Evolutionary conservation across 768 basidiomycete species (phyloP).

Genomic region (Rhodotorula taiwanensis): DNA sequence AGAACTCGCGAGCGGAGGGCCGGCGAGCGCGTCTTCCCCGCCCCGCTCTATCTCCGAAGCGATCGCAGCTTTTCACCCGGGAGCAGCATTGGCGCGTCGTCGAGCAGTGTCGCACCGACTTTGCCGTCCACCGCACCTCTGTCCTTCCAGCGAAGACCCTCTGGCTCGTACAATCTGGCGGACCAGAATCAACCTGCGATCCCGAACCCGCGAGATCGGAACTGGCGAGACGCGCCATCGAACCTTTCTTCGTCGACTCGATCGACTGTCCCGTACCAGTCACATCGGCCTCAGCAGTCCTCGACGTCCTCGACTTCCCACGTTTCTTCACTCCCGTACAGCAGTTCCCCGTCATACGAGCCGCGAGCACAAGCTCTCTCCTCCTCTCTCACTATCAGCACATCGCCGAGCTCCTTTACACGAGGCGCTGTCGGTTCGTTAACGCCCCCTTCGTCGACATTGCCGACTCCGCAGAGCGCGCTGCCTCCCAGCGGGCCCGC

Average conservation of each 20-base stretch:
- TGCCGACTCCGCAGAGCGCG: no score
- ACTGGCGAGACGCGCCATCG: slow-evolving; percentile 8
- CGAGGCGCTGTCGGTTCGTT: background rate
- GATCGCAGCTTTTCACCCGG: slow-evolving; percentile 12
- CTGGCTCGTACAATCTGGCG: background rate
- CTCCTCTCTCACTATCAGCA: background rate
- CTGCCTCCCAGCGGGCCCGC: background rate
- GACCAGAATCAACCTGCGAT: no score
- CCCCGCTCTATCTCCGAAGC: slow-evolving; percentile 26
- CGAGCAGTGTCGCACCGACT: background rate
- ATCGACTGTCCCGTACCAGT: slow-evolving; percentile 18
- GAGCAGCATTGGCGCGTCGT: background rate
- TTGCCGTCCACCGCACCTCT: slow-evolving; percentile 6
- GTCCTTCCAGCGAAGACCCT: slow-evolving; percentile 20
- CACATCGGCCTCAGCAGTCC: slow-evolving; percentile 10
- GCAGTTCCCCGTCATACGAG: slow-evolving; percentile 9
- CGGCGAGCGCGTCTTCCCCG: slow-evolving; percentile 27
- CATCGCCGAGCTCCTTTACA: background rate
- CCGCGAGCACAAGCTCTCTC: background rate
- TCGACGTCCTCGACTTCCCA: slow-evolving; percentile 31
- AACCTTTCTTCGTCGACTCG: background rate
- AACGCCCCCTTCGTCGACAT: no score
- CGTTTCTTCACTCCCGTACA: slow-evolving; percentile 24
- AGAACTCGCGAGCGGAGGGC: background rate
- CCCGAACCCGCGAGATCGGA: background rate